Base-by-base conservation (phyloP, 2,329 filamentous ascomycete species). In the Phialophora verrucosa region DNA sequence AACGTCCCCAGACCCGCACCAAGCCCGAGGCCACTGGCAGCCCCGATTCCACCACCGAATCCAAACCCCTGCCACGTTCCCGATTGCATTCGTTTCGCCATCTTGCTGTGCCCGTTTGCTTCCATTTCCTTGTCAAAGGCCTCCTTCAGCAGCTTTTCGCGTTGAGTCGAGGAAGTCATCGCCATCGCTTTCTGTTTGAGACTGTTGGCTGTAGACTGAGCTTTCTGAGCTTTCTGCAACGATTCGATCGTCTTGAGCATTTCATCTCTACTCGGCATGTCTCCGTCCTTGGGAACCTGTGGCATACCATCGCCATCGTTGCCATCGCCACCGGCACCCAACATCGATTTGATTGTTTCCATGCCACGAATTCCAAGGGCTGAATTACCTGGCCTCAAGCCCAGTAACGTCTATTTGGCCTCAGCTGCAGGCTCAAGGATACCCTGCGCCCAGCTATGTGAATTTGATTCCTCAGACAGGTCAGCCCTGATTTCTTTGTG, bases 101-200 rank as follows among this genome's bases (percentile, higher is more conserved):
- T 68, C 47, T 70, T 70, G 58, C 63, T 70, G 42, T 68, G 66
- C 35, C 68, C 68, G 20, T 70, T 31, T 20, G 68, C 68, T 58
- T 70, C 65, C 27, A 68, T 60, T 50, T 70, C 68, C 29, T 70
- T 68, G 57, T 70, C 61, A 44, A 66, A 70, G n/a, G 68, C 68
- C 27, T 70, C 66, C 32, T 53, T 59, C 14, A 70, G 47, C 58
- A 70, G 56, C 38, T 62, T 58, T 35, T 70, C 68, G 0, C 68
- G 66, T 47, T 70, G 35, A 14, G 50, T 64, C n/a, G 63, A 59
- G 27, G 68, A 58, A 6, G 66, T 62, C 50, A 70, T 63, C 14
- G 65, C 66, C 62, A 59, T 60, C 17, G 68, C 68, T 42, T 66
- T 70, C 8, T 62, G 63, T 29, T 66, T 68, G 47, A 70, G 53